Percentiles rank a stretch among this genome's conserved stretches.
Evolutionary conservation across 371 early-diverging fungal species (phyloP).

Genomic region (Mycotypha africana): DNA sequence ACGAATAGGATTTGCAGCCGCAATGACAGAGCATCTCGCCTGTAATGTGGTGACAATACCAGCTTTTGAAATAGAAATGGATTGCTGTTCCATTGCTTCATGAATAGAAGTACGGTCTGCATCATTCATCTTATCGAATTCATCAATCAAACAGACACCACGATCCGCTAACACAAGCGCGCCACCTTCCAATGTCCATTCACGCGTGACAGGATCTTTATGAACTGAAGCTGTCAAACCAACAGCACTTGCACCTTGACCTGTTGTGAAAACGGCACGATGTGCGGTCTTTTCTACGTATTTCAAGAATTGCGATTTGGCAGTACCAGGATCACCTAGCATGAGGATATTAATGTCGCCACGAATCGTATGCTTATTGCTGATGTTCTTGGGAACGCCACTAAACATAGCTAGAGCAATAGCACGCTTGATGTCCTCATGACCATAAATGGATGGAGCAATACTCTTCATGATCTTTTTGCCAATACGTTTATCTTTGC

Average conservation of each 20-base stretch:
- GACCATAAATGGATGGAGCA: conserved; percentile 99
- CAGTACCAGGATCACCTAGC: conserved; percentile 99
- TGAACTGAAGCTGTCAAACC: conserved; percentile 99
- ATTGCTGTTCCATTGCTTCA: conserved; percentile 99
- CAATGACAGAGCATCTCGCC: conserved; percentile 95
- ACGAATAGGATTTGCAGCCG: conserved; percentile 98
- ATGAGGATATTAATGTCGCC: conserved; percentile 99
- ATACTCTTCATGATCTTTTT: conserved; percentile 91
- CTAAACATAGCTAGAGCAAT: conserved; percentile 97
- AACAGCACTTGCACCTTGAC: conserved; percentile 99
- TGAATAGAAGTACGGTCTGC: conserved; percentile 74
- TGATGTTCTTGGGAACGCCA: conserved; percentile 92
- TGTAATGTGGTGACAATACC: conserved; percentile 95
- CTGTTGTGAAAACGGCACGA: conserved; percentile 98
- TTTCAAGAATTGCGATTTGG: conserved; percentile 99
- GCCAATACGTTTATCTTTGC: conserved; percentile 80
- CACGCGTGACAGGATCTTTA: conserved; percentile 95
- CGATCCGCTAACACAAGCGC: conserved; percentile 98
- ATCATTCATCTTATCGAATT: conserved; percentile 99
- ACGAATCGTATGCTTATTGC: conserved; percentile 91
- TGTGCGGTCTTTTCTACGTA: conserved; percentile 95
- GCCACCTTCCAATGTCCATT: conserved; percentile 99
- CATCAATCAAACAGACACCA: conserved; percentile 98
- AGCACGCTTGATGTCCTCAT: conserved; percentile 95
- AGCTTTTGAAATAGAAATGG: conserved; percentile 98